These are phyloP conservation scores for Lipomyces yamadae DNA, from an alignment of 805 yeast species.

Conservation along the genomic window DNA sequence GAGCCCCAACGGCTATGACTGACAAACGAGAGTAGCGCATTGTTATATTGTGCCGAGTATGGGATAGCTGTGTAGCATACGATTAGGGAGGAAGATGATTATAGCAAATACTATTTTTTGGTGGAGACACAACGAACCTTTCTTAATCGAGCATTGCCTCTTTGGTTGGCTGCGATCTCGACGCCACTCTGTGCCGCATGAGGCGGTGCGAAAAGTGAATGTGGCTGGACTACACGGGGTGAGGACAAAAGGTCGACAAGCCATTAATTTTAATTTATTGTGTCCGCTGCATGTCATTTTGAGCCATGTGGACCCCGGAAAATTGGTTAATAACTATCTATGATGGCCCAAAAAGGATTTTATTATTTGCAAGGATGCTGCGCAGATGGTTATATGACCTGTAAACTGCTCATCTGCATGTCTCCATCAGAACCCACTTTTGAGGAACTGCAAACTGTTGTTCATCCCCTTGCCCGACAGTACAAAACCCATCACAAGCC, in stretches of 20 bases:
- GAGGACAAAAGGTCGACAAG: not conserved
- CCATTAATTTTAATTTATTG: too few species aligned
- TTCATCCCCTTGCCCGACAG: too few species aligned
- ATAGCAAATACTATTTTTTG: not conserved
- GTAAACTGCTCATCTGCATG: too few species aligned
- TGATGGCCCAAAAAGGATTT: too few species aligned
- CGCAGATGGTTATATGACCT: too few species aligned
- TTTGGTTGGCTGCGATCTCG: not conserved
- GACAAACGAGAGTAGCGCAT: not conserved
- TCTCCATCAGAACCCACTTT: too few species aligned
- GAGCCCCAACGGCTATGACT: not conserved
- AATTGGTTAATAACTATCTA: too few species aligned
- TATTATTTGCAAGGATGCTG: too few species aligned
- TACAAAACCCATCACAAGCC: not conserved
- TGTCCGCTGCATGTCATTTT: too few species aligned
- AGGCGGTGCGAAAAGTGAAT: not conserved
- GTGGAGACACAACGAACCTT: not conserved
- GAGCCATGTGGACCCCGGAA: too few species aligned
- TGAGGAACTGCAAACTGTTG: too few species aligned
- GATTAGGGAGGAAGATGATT: not conserved
- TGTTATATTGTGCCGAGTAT: not conserved
- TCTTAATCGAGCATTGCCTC: too few species aligned
- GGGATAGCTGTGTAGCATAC: not conserved
- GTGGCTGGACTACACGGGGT: conserved; percentile 3
- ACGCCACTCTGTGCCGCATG: conserved; percentile 3